Base-by-base conservation (phyloP, 495 filamentous ascomycete genomes). In the Penicillium malachiteum region DNA sequence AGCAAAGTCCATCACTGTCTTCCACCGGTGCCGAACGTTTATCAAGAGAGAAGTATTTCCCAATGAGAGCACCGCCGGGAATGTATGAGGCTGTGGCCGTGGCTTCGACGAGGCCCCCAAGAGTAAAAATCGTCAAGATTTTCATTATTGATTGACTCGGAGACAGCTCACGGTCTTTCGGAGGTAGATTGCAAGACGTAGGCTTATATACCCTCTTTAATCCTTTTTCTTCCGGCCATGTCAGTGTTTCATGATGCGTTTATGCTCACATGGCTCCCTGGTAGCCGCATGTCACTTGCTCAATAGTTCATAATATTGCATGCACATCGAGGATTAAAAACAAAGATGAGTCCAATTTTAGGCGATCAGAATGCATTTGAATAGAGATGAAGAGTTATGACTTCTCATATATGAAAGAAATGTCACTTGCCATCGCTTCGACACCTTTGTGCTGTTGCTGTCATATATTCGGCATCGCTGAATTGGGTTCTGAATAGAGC, bases 1-100 rank as follows among this genome's bases (percentile, higher is more conserved):
- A 42, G n/a, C 50, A 52, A 0, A 52, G 7, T 10, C 38, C 50
- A 52, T 43, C 39, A 14, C 50, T 52, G 8, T 9, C 43, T 16
- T 12, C 43, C 13, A 13, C 7, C 13, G 43, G 43, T 32, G 30
- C n/a, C 7, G 43, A n/a, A 10, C 43, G 43, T 13, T 46, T 46
- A 9, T 46, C 43, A 7, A 46, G 7, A 13, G 43, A 32, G 3
- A 10, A 14, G 30, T 14, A 31, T 5, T 46, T 6, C 9, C 10
- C 4, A 8, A 26, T 8, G 10, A 46, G 43, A 16, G 30, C 13
- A 33, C 43, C 43, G 8, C 43, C 43, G 3, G 43, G 43, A 9
- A 46, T 31, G 26, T 46, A 46, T 0, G 43, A 12, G 12, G 43
- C 43, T n/a, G 41, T 44, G 41, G 21, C 43, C 13, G 26, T 46